Percentiles rank a stretch among this genome's conserved stretches.
Conservation (phyloP, 352 stramenopile species). For the Phytophthora fragariaefolia region DNA sequence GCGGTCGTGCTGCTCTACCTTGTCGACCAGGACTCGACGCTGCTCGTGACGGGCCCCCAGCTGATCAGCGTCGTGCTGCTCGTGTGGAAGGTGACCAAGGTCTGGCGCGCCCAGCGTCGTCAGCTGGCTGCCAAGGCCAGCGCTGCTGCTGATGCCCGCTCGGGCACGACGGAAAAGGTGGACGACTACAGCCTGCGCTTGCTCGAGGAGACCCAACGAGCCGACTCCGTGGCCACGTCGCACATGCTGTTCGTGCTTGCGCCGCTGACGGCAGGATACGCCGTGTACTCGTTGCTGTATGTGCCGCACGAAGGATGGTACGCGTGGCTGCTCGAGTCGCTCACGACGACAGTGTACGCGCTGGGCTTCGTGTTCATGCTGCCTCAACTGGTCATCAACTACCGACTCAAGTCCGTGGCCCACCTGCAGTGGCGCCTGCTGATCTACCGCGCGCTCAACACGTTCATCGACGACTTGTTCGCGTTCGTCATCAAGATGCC, state of each 20-base stretch:
- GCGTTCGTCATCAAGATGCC: slow-evolving; percentile 93
- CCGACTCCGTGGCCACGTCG: slow-evolving; percentile 84
- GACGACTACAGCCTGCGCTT: slow-evolving; percentile 34
- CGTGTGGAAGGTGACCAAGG: slow-evolving; percentile 89
- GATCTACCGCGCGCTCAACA: slow-evolving; percentile 95
- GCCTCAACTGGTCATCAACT: slow-evolving; percentile 94
- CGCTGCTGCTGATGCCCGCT: slow-evolving; percentile 24
- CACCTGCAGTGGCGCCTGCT: slow-evolving; percentile 95
- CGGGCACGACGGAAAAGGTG: slow-evolving; percentile 43
- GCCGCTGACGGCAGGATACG: slow-evolving; percentile 79
- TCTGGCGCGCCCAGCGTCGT: slow-evolving; percentile 47
- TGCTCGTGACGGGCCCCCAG: slow-evolving; percentile 90
- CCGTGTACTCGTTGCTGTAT: slow-evolving; percentile 84
- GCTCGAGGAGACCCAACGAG: slow-evolving; percentile 56
- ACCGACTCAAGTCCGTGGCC: slow-evolving; percentile 91
- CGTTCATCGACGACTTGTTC: slow-evolving; percentile 94
- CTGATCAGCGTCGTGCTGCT: slow-evolving; percentile 80
- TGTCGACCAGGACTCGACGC: slow-evolving; percentile 94
- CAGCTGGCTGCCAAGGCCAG: slow-evolving; percentile 11
- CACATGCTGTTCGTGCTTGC: slow-evolving; percentile 84
- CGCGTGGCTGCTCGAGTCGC: slow-evolving; percentile 85
- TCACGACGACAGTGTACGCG: slow-evolving; percentile 90
- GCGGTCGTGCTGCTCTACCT: slow-evolving; percentile 96
- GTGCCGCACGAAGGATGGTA: slow-evolving; percentile 87
- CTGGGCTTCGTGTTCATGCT: slow-evolving; percentile 93